phyloP scores from a whole-genome alignment of 805 yeast genomes.

The Barnettozyma sucrosica region DNA sequence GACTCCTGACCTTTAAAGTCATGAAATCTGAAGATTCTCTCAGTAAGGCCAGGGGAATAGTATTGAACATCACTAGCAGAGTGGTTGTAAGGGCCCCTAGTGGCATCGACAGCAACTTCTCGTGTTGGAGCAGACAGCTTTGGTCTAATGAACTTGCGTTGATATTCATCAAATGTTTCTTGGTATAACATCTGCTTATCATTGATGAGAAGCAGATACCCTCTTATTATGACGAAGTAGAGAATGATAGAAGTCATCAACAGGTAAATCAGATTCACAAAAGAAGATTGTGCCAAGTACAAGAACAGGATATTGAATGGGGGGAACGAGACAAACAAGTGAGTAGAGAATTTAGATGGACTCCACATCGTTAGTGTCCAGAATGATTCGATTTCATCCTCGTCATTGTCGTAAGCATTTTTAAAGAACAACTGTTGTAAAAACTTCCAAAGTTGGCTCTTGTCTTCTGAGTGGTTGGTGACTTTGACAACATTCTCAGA shows the following conservation, averaged over 20 bases:
- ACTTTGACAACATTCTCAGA: conserved; percentile 20
- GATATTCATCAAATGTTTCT: conserved; percentile 59
- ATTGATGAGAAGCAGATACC: conserved; percentile 42
- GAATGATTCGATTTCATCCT: conserved; percentile 26
- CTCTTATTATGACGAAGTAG: conserved; percentile 34
- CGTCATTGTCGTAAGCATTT: conserved; percentile 6
- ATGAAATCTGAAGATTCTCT: conserved; percentile 46
- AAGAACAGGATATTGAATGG: conserved; percentile 49
- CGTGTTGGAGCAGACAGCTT: conserved; percentile 43
- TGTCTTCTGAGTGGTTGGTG: conserved; percentile 2
- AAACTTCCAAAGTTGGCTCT: background rate
- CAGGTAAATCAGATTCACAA: conserved; percentile 32
- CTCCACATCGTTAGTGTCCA: conserved; percentile 64
- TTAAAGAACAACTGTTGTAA: background rate
- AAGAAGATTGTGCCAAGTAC: conserved; percentile 31
- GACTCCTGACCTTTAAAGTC: conserved; percentile 30
- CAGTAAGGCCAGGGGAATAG: conserved; percentile 27
- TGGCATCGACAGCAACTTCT: conserved; percentile 60
- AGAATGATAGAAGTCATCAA: conserved; percentile 33
- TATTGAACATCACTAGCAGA: conserved; percentile 22
- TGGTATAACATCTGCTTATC: conserved; percentile 57
- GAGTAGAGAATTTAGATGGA: conserved; percentile 53
- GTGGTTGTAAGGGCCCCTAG: conserved; percentile 28
- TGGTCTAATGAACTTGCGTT: conserved; percentile 58
- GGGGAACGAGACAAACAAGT: conserved; percentile 48